Percentiles rank a stretch among this genome's conserved stretches.
Evolutionary conservation across 768 basidiomycete species (phyloP).

Genomic region (Jaapia argillacea): DNA sequence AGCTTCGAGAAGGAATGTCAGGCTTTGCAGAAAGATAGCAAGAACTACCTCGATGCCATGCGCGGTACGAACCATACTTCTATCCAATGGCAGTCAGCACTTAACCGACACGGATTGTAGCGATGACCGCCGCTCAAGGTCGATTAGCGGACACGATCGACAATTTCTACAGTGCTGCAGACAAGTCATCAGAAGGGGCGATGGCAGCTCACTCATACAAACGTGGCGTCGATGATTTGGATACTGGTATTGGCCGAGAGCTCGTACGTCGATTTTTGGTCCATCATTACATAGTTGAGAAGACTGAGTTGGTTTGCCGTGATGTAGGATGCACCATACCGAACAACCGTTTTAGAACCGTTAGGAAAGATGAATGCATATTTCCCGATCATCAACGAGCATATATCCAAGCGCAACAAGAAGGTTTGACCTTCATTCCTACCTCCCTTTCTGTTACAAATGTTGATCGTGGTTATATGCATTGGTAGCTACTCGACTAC

Average conservation of each 20-base stretch:
- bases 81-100: background rate
- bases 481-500: slow-evolving; percentile 78
- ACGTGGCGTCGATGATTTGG: slow-evolving; percentile 88
- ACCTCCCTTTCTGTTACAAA: background rate
- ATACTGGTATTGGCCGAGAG: slow-evolving; percentile 73
- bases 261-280: slow-evolving; percentile 44
- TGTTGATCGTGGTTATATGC: background rate
- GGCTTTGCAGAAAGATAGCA: slow-evolving; percentile 89
- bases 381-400: slow-evolving; percentile 88
- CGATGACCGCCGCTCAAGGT: slow-evolving; percentile 90
- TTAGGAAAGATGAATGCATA: slow-evolving; percentile 95
- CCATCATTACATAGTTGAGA: background rate
- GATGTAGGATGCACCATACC: slow-evolving; percentile 95
- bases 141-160: slow-evolving; percentile 92
- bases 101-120: slow-evolving; percentile 26
- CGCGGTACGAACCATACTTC: slow-evolving; percentile 43
- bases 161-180: slow-evolving; percentile 82
- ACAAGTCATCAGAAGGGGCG: slow-evolving; percentile 80
- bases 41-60: slow-evolving; percentile 92
- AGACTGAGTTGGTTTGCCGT: slow-evolving; percentile 1
- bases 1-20: slow-evolving; percentile 97
- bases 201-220: slow-evolving; percentile 98
- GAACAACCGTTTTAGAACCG: slow-evolving; percentile 92
- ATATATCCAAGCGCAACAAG: slow-evolving; percentile 91
- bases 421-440: slow-evolving; percentile 76